A percentile compares a stretch with the other conserved stretches of the same genome.
Conservation (phyloP, 805 yeast species). For the Saccharomyces mikatae region DNA sequence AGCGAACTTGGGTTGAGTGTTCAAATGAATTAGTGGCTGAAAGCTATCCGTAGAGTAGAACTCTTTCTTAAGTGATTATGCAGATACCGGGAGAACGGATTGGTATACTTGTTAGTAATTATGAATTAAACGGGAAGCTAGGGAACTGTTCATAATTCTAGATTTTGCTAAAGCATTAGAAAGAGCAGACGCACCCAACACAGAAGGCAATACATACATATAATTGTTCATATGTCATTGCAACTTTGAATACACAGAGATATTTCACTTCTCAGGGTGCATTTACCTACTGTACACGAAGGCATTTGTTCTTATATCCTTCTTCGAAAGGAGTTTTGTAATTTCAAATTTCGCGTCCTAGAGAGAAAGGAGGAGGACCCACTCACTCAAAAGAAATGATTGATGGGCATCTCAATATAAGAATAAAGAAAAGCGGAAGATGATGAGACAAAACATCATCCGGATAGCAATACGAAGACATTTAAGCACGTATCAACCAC, state of each 20-base stretch:
- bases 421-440: background rate
- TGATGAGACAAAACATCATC: background rate
- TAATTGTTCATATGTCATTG: constrained; percentile 19
- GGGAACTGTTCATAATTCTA: background rate
- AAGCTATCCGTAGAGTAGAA: constrained; percentile 12
- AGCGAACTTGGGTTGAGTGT: constrained; percentile 21
- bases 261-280: background rate
- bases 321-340: background rate
- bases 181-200: background rate
- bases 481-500: constrained; percentile 1
- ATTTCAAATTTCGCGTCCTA: background rate
- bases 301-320: background rate
- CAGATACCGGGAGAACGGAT: background rate
- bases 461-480: background rate
- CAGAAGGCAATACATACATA: constrained; percentile 17
- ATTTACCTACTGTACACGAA: background rate
- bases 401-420: background rate
- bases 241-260: background rate
- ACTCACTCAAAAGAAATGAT: background rate
- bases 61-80: constrained; percentile 13
- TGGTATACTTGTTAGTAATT: constrained; percentile 4
- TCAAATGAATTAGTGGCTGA: constrained; percentile 12
- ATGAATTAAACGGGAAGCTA: background rate
- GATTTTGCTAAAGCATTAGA: background rate
- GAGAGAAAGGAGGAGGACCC: background rate